phyloP scores from a whole-genome alignment of 139 green algal genomes.

The Micromonas commoda region DNA sequence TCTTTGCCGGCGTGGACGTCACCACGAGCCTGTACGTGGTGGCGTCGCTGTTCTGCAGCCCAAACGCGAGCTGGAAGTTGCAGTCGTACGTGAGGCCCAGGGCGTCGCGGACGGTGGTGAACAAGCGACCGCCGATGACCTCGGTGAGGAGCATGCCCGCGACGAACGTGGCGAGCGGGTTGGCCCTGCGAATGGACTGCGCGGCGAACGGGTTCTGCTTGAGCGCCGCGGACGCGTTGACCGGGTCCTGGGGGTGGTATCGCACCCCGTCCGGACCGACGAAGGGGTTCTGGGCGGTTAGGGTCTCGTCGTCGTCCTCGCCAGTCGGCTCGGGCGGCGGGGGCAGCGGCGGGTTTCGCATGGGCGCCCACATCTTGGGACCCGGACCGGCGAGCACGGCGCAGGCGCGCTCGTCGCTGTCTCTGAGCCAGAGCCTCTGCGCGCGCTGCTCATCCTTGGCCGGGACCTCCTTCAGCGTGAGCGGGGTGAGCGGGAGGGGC shows the following conservation, averaged over 20 bases:
- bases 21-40: slow-evolving; percentile 75
- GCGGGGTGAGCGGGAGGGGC: neutral
- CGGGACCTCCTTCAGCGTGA: slow-evolving; percentile 17
- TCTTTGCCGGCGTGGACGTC: slow-evolving; percentile 88
- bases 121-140: slow-evolving; percentile 93
- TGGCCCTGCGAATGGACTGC: slow-evolving; percentile 27
- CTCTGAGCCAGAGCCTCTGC: slow-evolving; percentile 41
- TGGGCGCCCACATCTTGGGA: slow-evolving; percentile 61
- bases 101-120: slow-evolving; percentile 89
- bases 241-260: slow-evolving; percentile 21
- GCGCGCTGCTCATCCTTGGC: neutral
- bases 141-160: slow-evolving; percentile 73
- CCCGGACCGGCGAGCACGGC: slow-evolving; percentile 67
- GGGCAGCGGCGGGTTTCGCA: slow-evolving; percentile 1
- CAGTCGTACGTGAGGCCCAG: slow-evolving; percentile 98
- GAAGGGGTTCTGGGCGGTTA: neutral
- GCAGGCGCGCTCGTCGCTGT: slow-evolving; percentile 88
- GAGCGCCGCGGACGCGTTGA: slow-evolving; percentile 26
- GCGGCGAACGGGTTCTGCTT: slow-evolving; percentile 20
- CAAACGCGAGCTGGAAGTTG: slow-evolving; percentile 56
- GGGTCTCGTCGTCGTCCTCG: neutral
- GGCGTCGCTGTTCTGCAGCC: slow-evolving; percentile 16
- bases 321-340: neutral
- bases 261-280: neutral
- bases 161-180: slow-evolving; percentile 80